phyloP scores from a whole-genome alignment of 129 eudicot genomes.

The Flaveria bidentis region DNA sequence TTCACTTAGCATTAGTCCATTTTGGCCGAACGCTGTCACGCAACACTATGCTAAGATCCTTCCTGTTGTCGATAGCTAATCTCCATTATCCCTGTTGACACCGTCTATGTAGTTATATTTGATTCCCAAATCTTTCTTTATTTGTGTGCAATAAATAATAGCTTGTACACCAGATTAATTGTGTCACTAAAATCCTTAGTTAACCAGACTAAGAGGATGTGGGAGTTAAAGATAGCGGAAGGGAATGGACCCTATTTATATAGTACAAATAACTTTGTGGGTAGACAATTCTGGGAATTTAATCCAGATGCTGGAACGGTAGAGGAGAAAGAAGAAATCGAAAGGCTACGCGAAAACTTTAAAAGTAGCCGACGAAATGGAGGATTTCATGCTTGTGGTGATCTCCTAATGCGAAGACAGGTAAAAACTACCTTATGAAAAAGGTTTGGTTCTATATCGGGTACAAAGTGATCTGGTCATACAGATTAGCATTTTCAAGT shows the following conservation, averaged over 20 bases:
- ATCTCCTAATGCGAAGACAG: conserved; percentile 66
- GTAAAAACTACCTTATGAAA: conserved; percentile 19
- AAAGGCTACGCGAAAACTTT: conserved; percentile 46
- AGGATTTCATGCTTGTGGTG: conserved; percentile 55
- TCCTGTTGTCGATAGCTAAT: neutral
- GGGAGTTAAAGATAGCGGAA: conserved; percentile 62
- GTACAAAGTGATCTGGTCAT: no score
- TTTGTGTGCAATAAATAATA: neutral
- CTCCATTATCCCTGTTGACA: neutral
- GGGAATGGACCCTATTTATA: conserved; percentile 63
- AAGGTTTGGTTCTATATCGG: no score
- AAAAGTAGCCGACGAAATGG: conserved; percentile 40
- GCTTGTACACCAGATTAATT: neutral
- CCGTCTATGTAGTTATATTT: neutral
- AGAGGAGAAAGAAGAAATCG: conserved; percentile 46
- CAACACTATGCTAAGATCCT: neutral
- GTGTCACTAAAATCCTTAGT: neutral
- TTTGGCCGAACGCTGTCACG: conserved; percentile 5
- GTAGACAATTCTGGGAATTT: conserved; percentile 75
- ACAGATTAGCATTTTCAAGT: no score
- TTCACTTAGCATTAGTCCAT: neutral
- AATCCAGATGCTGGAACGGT: conserved; percentile 52
- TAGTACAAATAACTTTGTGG: conserved; percentile 74
- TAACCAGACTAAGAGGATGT: conserved; percentile 37
- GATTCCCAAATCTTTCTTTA: neutral